Evolutionary conservation across 225 moss, liverwort and hornwort species (phyloP).

Genomic region (Asterella californica): DNA sequence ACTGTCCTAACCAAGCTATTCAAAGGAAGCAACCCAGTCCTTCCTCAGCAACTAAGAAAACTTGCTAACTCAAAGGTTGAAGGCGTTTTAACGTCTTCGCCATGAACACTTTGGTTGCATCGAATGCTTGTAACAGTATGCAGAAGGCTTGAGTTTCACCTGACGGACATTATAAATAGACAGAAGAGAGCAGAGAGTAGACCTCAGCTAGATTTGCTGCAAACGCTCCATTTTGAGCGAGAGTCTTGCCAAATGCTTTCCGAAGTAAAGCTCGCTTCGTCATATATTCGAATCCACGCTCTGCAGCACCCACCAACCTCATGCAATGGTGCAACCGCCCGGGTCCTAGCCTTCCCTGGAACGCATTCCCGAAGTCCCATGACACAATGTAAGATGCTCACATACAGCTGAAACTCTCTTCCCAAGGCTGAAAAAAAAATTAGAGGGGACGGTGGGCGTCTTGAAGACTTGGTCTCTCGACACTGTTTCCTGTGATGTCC

Average conservation of each 20-base stretch:
- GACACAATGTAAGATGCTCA: background rate
- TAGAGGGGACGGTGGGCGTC: background rate
- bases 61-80: no score
- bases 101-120: background rate
- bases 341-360: slow-evolving; percentile 96
- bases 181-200: background rate
- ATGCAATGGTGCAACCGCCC: slow-evolving; percentile 98
- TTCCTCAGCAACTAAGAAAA: no score
- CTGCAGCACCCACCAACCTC: slow-evolving; percentile 93
- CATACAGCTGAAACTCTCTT: background rate
- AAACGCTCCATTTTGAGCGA: slow-evolving; percentile 80
- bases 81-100: background rate
- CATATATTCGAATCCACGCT: slow-evolving; percentile 90
- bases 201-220: slow-evolving; percentile 81
- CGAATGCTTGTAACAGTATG: background rate
- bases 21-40: background rate
- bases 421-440: background rate
- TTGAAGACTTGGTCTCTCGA: background rate
- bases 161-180: background rate
- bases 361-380: background rate
- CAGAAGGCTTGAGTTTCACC: background rate
- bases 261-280: slow-evolving; percentile 67
- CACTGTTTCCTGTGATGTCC: background rate
- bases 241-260: slow-evolving; percentile 82
- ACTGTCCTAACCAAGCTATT: background rate